Evolutionary conservation across 257 asterid species (phyloP).

Genomic region (Cinchona pubescens): DNA sequence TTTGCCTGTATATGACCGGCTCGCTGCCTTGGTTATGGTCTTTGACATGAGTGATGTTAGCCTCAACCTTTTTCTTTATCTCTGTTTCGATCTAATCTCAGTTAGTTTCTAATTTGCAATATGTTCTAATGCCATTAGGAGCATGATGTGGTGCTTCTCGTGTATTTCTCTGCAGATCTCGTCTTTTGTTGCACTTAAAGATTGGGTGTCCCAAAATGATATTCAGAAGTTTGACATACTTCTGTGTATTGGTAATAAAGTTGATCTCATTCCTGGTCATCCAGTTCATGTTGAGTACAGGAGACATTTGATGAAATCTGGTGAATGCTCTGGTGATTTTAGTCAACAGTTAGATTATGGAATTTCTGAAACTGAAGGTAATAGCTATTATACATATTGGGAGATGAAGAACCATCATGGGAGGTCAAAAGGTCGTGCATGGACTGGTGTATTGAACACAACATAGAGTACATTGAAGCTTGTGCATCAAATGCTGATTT

Average conservation of each 20-base stretch:
- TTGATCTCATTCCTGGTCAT: constrained; percentile 86
- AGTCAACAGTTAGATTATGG: constrained; percentile 51
- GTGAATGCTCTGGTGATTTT: constrained; percentile 40
- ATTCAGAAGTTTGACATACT: constrained; percentile 68
- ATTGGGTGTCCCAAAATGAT: constrained; percentile 68
- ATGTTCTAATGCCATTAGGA: not conserved
- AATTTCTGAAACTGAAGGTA: constrained; percentile 84
- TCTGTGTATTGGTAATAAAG: constrained; percentile 87
- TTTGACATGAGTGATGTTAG: constrained; percentile 72
- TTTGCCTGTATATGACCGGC: constrained; percentile 41
- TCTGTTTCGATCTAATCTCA: not conserved
- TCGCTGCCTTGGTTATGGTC: constrained; percentile 86
- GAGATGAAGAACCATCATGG: constrained; percentile 56
- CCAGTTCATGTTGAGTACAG: constrained; percentile 78
- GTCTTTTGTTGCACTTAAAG: constrained; percentile 67
- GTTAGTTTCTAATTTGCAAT: not conserved
- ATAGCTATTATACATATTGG: constrained; percentile 74
- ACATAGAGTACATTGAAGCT: constrained; percentile 85
- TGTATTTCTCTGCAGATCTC: constrained; percentile 52
- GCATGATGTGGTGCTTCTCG: constrained; percentile 15
- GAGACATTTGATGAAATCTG: constrained; percentile 51
- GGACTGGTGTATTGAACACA: constrained; percentile 82
- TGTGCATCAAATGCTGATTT: constrained; percentile 82
- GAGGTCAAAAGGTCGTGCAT: constrained; percentile 53
- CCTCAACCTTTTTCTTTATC: constrained; percentile 17